Percentiles rank a stretch among this genome's conserved stretches.
phyloP scores from a whole-genome alignment of 2,329 filamentous ascomycete genomes.

The Alternaria infectoria region DNA sequence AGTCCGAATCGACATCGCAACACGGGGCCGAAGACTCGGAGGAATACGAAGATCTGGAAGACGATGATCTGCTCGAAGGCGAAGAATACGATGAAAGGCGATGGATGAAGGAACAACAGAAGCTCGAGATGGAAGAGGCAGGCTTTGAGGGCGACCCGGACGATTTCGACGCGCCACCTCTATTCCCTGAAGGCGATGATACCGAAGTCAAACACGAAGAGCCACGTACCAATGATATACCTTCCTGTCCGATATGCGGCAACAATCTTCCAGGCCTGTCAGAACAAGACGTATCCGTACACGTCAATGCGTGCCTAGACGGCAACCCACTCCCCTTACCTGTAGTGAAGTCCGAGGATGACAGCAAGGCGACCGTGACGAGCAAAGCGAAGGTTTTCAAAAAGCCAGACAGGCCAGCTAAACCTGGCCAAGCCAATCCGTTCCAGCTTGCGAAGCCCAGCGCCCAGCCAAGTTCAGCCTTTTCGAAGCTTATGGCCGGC shows the following conservation, averaged over 20 bases:
- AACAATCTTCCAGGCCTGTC: slow-evolving; percentile 62
- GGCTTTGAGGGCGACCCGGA: slow-evolving; percentile 51
- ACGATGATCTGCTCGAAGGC: slow-evolving; percentile 63
- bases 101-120: slow-evolving; percentile 76
- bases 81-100: slow-evolving; percentile 60
- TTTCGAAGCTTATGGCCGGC: slow-evolving; percentile 89
- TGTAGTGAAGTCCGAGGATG: slow-evolving; percentile 18
- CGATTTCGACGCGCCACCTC: slow-evolving; percentile 58
- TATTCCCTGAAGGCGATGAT: slow-evolving; percentile 40
- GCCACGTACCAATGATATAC: slow-evolving; percentile 25
- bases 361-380: slow-evolving; percentile 11
- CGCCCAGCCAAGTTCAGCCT: slow-evolving; percentile 68
- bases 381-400: slow-evolving; percentile 64
- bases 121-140: slow-evolving; percentile 59
- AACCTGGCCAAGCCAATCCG: slow-evolving; percentile 81
- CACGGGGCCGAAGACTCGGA: slow-evolving; percentile 57
- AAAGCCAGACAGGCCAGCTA: slow-evolving; percentile 69
- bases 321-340: slow-evolving; percentile 71
- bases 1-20: slow-evolving; percentile 57
- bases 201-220: slow-evolving; percentile 3
- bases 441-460: slow-evolving; percentile 62
- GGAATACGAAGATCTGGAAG: slow-evolving; percentile 65
- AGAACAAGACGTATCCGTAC: slow-evolving; percentile 73
- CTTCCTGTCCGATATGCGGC: slow-evolving; percentile 79
- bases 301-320: slow-evolving; percentile 94